These are phyloP conservation scores for Sungouiella thailandica DNA, from an alignment of 805 yeast species.

Conservation along the genomic window DNA sequence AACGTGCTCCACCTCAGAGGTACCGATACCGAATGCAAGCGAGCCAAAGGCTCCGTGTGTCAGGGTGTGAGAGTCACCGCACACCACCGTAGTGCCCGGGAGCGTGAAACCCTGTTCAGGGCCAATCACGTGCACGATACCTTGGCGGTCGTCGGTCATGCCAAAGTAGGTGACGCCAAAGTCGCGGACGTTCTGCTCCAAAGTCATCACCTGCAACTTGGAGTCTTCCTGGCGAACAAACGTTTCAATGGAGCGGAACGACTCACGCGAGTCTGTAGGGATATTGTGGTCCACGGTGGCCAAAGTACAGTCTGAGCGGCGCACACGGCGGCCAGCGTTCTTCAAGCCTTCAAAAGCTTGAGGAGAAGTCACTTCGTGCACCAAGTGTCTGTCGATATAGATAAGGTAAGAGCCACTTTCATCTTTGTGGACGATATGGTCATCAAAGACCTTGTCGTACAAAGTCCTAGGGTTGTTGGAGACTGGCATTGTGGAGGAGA, in stretches of 20 bases:
- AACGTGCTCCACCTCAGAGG: conserved; percentile 98
- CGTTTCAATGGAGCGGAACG: conserved; percentile 65
- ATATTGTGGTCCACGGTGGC: conserved; percentile 97
- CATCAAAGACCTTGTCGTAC: conserved; percentile 94
- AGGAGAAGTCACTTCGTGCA: conserved; percentile 98
- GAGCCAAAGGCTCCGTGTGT: conserved; percentile 99
- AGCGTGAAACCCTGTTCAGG: conserved; percentile 98
- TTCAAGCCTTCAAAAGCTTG: conserved; percentile 96
- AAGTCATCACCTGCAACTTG: conserved; percentile 83
- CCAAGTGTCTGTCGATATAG: conserved; percentile 94
- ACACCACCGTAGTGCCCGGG: conserved; percentile 98
- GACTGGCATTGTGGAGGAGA: conserved; percentile 6
- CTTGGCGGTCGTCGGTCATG: conserved; percentile 91
- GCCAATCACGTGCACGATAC: conserved; percentile 97
- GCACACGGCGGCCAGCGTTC: conserved; percentile 81
- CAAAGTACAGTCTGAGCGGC: conserved; percentile 89
- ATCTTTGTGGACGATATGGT: conserved; percentile 87
- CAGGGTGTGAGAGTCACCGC: conserved; percentile 98
- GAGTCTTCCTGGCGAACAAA: conserved; percentile 91
- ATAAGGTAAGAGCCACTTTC: conserved; percentile 81
- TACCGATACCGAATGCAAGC: conserved; percentile 97
- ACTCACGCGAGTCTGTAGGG: conserved; percentile 84
- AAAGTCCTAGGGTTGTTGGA: conserved; percentile 44
- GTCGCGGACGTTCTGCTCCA: conserved; percentile 87
- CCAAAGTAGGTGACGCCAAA: conserved; percentile 92